Evolutionary conservation across 2,329 filamentous ascomycete species (phyloP).

Genomic region (Phyllosticta citrichinensis): DNA sequence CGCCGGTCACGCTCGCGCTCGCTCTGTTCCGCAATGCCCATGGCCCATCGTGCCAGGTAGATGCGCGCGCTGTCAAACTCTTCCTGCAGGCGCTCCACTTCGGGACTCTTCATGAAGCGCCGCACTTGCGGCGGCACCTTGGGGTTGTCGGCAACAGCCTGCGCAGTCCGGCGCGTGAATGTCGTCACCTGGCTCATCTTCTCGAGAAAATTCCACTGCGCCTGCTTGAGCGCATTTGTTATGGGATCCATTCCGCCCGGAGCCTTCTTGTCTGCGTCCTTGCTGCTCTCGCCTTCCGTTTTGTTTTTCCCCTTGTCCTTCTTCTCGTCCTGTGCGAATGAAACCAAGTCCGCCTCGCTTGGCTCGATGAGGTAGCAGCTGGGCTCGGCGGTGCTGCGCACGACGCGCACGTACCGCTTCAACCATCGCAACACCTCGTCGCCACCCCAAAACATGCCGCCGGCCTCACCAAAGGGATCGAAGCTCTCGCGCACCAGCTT

Average conservation of each 20-base stretch:
- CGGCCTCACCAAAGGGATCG: slow-evolving; percentile 76
- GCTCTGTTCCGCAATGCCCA: slow-evolving; percentile 96
- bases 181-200: slow-evolving; percentile 96
- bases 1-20: slow-evolving; percentile 76
- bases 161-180: slow-evolving; percentile 83
- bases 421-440: slow-evolving; percentile 92
- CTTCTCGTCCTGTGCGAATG: slow-evolving; percentile 54
- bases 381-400: slow-evolving; percentile 75
- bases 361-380: slow-evolving; percentile 90
- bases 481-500: slow-evolving; percentile 74
- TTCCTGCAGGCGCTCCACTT: slow-evolving; percentile 89
- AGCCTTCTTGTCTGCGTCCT: slow-evolving; percentile 13
- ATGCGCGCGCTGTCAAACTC: slow-evolving; percentile 95
- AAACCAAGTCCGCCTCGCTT: slow-evolving; percentile 68
- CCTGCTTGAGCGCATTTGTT: slow-evolving; percentile 87
- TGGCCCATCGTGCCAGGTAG: slow-evolving; percentile 93
- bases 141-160: slow-evolving; percentile 84
- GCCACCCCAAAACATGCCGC: slow-evolving; percentile 92
- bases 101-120: slow-evolving; percentile 76
- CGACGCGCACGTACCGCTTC: slow-evolving; percentile 69
- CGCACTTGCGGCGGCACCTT: slow-evolving; percentile 82
- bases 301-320: slow-evolving; percentile 39
- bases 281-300: slow-evolving; percentile 17
- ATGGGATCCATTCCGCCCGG: slow-evolving; percentile 86
- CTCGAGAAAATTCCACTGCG: slow-evolving; percentile 92